Conservation (phyloP, 2,329 filamentous ascomycete genomes). For the Alternaria sp. region DNA sequence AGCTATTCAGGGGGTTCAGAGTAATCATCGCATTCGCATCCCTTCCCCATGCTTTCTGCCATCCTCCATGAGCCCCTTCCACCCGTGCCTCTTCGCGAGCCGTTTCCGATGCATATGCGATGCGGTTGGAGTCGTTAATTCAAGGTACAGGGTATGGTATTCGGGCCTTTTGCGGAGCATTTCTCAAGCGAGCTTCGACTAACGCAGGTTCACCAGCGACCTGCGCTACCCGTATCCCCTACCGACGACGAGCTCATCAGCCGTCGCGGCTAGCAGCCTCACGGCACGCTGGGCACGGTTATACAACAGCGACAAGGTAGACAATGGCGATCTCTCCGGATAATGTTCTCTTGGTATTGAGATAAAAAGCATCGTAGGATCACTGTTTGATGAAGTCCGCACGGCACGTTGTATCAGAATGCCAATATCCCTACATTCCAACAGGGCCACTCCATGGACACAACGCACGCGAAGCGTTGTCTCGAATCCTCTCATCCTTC, state of each 20-base stretch:
- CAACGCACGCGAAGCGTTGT: neutral
- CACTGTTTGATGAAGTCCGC: neutral
- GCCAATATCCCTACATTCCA: neutral
- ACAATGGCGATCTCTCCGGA: neutral
- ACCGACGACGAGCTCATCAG: slow-evolving; percentile 6
- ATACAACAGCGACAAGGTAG: neutral
- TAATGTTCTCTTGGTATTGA: neutral
- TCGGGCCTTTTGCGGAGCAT: slow-evolving; percentile 16
- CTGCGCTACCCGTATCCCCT: slow-evolving; percentile 6
- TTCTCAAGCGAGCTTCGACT: slow-evolving; percentile 9
- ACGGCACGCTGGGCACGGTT: neutral
- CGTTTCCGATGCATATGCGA: slow-evolving; percentile 1
- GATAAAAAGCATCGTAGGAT: neutral
- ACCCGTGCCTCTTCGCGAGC: slow-evolving; percentile 1
- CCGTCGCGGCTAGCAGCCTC: slow-evolving; percentile 1
- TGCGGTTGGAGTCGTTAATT: slow-evolving; percentile 1
- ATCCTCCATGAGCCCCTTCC: neutral
- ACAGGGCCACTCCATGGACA: neutral
- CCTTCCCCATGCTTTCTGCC: slow-evolving; percentile 1
- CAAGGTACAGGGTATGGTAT: neutral
- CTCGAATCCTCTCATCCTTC: neutral
- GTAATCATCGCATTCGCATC: neutral
- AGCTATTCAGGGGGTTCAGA: neutral
- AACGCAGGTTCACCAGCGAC: slow-evolving; percentile 12
- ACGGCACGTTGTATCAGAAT: neutral